These are phyloP conservation scores for Leishmania braziliensis DNA, from an alignment of 208 protist species.

Conservation along the genomic window DNA sequence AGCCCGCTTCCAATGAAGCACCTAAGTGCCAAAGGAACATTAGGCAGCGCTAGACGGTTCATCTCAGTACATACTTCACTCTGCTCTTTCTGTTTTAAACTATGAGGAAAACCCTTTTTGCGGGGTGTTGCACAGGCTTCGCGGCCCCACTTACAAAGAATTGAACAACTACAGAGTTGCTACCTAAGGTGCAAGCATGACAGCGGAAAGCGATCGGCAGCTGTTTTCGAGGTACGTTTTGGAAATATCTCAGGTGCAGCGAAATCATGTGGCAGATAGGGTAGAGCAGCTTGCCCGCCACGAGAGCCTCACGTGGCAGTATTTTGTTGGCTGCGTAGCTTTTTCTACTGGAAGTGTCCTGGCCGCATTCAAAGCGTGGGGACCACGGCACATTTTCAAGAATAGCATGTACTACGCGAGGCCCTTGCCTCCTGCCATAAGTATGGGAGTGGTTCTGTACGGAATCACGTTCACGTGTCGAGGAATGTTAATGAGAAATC, in stretches of 20 bases:
- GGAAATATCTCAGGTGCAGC: constrained; percentile 78
- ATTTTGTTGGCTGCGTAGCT: constrained; percentile 78
- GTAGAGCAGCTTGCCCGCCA: constrained; percentile 76
- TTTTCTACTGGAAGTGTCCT: constrained; percentile 69
- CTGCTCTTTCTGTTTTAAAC: not conserved
- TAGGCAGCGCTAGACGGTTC: not conserved
- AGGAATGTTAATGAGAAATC: constrained; percentile 86
- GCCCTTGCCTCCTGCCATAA: constrained; percentile 84
- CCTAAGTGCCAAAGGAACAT: not conserved
- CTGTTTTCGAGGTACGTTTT: constrained; percentile 77
- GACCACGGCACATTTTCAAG: constrained; percentile 89
- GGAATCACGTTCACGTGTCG: constrained; percentile 85
- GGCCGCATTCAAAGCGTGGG: constrained; percentile 79
- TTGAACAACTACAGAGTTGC: constrained; percentile 1
- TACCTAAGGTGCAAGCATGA: constrained; percentile 27
- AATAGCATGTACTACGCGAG: constrained; percentile 89
- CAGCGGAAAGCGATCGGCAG: constrained; percentile 35
- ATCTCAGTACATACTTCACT: not conserved
- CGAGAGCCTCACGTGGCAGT: constrained; percentile 72
- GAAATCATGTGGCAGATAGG: constrained; percentile 69
- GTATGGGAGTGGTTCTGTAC: constrained; percentile 87
- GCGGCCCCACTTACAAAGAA: not conserved
- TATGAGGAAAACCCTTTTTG: not conserved
- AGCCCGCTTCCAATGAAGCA: not conserved
- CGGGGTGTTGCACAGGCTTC: not conserved